Conservation (phyloP, 2,329 filamentous ascomycete species). For the Penicillium sp. region DNA sequence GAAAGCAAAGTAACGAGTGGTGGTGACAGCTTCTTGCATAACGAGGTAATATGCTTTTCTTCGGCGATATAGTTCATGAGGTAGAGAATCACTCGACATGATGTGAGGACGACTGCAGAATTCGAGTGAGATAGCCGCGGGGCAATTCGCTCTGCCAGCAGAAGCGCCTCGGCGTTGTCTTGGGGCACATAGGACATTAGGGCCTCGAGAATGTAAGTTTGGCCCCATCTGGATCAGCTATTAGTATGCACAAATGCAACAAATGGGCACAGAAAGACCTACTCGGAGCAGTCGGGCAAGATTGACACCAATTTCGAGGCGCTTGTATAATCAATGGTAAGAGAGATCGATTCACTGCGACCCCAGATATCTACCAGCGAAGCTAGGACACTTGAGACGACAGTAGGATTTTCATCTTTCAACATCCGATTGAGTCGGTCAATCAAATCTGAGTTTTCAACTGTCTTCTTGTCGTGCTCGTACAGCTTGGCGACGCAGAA, state of each 20-base stretch:
- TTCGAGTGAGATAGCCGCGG: conserved; percentile 97
- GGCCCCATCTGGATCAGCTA: conserved; percentile 71
- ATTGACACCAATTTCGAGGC: conserved; percentile 98
- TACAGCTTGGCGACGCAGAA: conserved; percentile 97
- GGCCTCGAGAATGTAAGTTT: conserved; percentile 96
- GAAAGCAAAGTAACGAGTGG: conserved; percentile 91
- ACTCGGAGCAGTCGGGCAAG: conserved; percentile 94
- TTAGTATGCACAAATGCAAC: conserved; percentile 10
- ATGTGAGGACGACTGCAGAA: conserved; percentile 92
- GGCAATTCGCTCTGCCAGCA: conserved; percentile 88
- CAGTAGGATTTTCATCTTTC: conserved; percentile 93
- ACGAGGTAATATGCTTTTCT: conserved; percentile 76
- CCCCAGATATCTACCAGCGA: conserved; percentile 98
- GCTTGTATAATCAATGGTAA: conserved; percentile 96
- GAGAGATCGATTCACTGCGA: conserved; percentile 91
- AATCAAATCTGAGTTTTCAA: conserved; percentile 88
- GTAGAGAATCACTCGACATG: conserved; percentile 93
- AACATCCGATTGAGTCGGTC: conserved; percentile 85
- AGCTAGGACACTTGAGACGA: conserved; percentile 90
- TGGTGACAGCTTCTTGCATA: conserved; percentile 91
- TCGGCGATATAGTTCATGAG: conserved; percentile 98
- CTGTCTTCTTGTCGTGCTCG: conserved; percentile 86
- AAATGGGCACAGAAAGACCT: conserved; percentile 37
- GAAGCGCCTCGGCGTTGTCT: conserved; percentile 78
- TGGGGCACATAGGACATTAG: conserved; percentile 97